Evolutionary conservation across 305 asterid species (phyloP).

Genomic region (Plantago rigida): DNA sequence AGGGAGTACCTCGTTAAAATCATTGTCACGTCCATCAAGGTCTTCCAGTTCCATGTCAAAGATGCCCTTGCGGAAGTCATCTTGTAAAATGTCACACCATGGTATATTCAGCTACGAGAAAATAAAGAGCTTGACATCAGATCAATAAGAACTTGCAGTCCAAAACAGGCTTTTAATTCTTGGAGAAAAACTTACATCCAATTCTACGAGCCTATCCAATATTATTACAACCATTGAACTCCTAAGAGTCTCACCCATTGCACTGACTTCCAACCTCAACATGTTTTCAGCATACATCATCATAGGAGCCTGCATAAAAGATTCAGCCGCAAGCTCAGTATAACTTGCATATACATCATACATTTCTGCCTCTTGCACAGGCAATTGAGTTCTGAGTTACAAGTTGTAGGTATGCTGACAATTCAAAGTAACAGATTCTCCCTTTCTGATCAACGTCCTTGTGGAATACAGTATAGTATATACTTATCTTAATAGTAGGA

Average conservation of each 20-base stretch:
- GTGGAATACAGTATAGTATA: too few species aligned
- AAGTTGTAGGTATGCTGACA: too few species aligned
- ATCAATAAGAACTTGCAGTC: conserved; percentile 8
- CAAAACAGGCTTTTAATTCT: not conserved
- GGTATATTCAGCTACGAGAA: conserved; percentile 57
- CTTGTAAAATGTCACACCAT: conserved; percentile 76
- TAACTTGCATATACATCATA: too few species aligned
- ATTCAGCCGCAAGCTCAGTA: too few species aligned
- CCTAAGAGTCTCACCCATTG: conserved; percentile 60
- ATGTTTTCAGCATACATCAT: conserved; percentile 72
- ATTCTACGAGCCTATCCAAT: conserved; percentile 60
- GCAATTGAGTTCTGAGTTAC: too few species aligned
- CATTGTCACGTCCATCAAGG: conserved; percentile 44
- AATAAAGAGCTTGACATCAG: conserved; percentile 8
- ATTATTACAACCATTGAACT: conserved; percentile 49
- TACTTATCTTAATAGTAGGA: too few species aligned
- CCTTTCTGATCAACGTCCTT: too few species aligned
- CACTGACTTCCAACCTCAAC: conserved; percentile 68
- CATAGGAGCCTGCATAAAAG: conserved; percentile 38
- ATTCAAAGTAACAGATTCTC: too few species aligned
- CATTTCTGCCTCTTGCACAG: too few species aligned
- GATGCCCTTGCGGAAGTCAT: conserved; percentile 68
- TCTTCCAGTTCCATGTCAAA: conserved; percentile 87
- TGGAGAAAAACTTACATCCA: conserved; percentile 64
- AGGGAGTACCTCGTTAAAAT: conserved; percentile 44